These are phyloP conservation scores for Sordariomycetes sp. DNA, from an alignment of 2,329 filamentous ascomycete genomes.

Conservation along the genomic window DNA sequence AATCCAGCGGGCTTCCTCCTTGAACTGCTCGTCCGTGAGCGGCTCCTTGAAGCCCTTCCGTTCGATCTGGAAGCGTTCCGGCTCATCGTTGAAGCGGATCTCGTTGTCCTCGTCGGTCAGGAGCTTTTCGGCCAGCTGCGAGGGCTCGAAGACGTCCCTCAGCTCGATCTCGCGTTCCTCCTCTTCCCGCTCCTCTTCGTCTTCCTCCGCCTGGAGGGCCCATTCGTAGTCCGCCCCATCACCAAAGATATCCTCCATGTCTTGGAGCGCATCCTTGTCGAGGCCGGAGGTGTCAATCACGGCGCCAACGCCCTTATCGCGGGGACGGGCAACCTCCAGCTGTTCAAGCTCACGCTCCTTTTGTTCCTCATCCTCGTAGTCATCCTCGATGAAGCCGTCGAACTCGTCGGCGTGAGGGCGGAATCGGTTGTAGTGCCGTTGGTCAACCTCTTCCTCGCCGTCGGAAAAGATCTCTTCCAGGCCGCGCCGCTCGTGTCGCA, in stretches of 20 bases:
- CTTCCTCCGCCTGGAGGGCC: conserved; percentile 80
- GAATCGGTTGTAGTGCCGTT: conserved; percentile 39
- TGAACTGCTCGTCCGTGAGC: conserved; percentile 74
- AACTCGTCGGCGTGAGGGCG: conserved; percentile 67
- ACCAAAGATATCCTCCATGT: conserved; percentile 93
- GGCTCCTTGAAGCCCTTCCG: conserved; percentile 80
- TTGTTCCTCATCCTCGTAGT: conserved; percentile 76
- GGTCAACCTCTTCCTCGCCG: conserved; percentile 65
- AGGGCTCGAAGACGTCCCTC: conserved; percentile 97
- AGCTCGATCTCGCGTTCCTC: conserved; percentile 81
- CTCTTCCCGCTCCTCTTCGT: conserved; percentile 67
- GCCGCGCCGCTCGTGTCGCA: conserved; percentile 54
- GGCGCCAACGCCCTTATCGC: conserved; percentile 56
- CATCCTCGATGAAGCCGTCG: conserved; percentile 95
- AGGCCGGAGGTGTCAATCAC: conserved; percentile 74
- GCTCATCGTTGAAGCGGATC: conserved; percentile 81
- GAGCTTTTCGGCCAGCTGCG: conserved; percentile 85
- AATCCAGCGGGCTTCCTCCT: conserved; percentile 88
- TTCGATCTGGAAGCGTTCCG: conserved; percentile 88
- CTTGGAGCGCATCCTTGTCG: conserved; percentile 85
- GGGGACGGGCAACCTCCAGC: conserved; percentile 75
- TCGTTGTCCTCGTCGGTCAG: conserved; percentile 91
- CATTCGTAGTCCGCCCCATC: conserved; percentile 94
- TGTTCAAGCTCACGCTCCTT: conserved; percentile 70
- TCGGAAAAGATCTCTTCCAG: conserved; percentile 93